Percentiles rank a stretch among this genome's conserved stretches.
Conservation (phyloP, 169 alveolate species). For the Eimeria falciformis region DNA sequence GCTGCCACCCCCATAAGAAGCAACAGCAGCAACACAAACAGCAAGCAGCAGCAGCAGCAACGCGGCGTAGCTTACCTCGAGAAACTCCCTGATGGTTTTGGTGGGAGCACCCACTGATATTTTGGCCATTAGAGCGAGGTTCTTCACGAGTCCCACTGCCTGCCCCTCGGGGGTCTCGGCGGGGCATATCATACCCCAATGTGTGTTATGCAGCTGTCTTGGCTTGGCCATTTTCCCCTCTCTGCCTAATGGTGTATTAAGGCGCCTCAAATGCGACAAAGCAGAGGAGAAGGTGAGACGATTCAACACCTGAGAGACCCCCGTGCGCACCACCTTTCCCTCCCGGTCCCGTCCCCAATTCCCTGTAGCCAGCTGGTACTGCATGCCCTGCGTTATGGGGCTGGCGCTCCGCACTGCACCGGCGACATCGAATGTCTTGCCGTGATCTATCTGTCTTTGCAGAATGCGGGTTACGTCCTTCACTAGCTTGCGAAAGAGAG, state of each 20-base stretch:
- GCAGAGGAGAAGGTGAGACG: slow-evolving; percentile 98
- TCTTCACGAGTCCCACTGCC: slow-evolving; percentile 99
- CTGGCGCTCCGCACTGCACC: slow-evolving; percentile 91
- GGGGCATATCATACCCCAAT: slow-evolving; percentile 99
- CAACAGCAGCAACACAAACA: neutral
- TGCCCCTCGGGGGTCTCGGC: slow-evolving; percentile 99
- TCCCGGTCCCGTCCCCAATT: slow-evolving; percentile 99
- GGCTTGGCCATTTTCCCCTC: slow-evolving; percentile 99
- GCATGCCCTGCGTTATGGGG: slow-evolving; percentile 93
- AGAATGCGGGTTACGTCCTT: slow-evolving; percentile 94
- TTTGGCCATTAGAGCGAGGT: slow-evolving; percentile 98
- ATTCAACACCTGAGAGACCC: slow-evolving; percentile 98
- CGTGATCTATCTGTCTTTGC: slow-evolving; percentile 92
- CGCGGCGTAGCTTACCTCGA: slow-evolving; percentile 55
- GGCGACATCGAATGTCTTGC: slow-evolving; percentile 93
- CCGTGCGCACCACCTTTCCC: slow-evolving; percentile 98
- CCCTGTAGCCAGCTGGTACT: slow-evolving; percentile 95
- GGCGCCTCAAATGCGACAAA: slow-evolving; percentile 98
- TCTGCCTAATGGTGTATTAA: slow-evolving; percentile 99
- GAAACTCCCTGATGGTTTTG: slow-evolving; percentile 83
- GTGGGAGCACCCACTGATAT: slow-evolving; percentile 95
- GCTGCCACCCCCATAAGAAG: no score
- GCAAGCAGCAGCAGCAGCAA: neutral
- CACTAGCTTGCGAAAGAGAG: slow-evolving; percentile 94
- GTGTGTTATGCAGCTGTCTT: slow-evolving; percentile 99